phyloP scores from a whole-genome alignment of 345 rosid species.

The Erucastrum elatum region DNA sequence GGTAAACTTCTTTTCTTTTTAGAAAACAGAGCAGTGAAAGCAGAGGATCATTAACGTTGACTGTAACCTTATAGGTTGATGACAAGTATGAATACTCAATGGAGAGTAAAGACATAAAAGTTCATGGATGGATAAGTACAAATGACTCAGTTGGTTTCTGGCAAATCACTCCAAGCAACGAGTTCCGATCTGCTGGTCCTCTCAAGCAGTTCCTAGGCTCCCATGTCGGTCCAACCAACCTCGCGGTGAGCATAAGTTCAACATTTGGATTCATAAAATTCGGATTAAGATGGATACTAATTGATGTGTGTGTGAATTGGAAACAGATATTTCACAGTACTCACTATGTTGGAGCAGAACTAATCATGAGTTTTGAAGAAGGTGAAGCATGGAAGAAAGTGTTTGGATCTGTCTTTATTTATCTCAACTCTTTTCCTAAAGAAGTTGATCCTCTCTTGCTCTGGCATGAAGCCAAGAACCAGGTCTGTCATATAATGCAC shows the following conservation, averaged over 20 bases:
- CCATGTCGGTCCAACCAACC: constrained; percentile 83
- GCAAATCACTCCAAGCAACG: constrained; percentile 96
- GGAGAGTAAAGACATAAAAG: constrained; percentile 59
- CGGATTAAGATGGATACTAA: background rate
- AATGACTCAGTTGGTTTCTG: constrained; percentile 76
- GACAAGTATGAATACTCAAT: constrained; percentile 84
- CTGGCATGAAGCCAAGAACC: constrained; percentile 82
- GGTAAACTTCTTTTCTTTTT: constrained; percentile 42
- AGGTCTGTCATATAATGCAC: constrained; percentile 43
- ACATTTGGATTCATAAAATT: background rate
- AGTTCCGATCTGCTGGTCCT: constrained; percentile 87
- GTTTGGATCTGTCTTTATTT: constrained; percentile 77
- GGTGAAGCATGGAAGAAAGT: constrained; percentile 92
- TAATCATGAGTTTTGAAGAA: constrained; percentile 51
- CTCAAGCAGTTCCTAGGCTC: constrained; percentile 79
- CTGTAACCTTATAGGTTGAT: constrained; percentile 58
- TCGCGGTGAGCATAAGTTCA: constrained; percentile 57
- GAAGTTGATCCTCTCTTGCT: constrained; percentile 54
- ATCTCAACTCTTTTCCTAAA: constrained; percentile 59
- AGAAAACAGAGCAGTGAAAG: background rate
- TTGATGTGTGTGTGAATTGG: background rate
- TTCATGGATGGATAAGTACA: constrained; percentile 88
- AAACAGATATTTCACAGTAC: constrained; percentile 77
- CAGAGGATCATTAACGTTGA: background rate
- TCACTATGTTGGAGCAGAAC: constrained; percentile 82